Base-by-base conservation (phyloP, 73 alveolate genomes). In the Durusdinium trenchii region DNA sequence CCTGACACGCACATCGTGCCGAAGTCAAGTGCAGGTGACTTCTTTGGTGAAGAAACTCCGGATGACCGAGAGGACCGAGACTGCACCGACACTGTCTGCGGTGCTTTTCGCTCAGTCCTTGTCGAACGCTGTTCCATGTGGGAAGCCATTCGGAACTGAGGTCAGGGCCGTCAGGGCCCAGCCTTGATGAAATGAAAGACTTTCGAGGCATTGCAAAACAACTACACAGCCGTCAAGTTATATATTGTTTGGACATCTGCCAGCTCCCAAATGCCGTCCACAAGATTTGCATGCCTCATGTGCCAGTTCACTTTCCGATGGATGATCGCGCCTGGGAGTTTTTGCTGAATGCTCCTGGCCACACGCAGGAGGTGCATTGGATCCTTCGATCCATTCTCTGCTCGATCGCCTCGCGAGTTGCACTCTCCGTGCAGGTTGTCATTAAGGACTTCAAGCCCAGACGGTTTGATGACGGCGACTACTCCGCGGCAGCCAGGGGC, bases 271-370 rank as follows among this genome's bases (percentile, higher is more conserved):
- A n/a, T n/a, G n/a, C n/a, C n/a, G n/a, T n/a, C n/a, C n/a, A n/a
- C n/a, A n/a, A n/a, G n/a, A n/a, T n/a, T n/a, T n/a, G n/a, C n/a
- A n/a, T n/a, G n/a, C n/a, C n/a, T n/a, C n/a, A n/a, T n/a, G n/a
- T n/a, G n/a, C 42, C 73, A 90, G 97, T 35, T 18, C 97, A 75
- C 73, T 90, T 90, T 51, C 97, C 97, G 42, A 90, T 90, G 97
- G 97, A 90, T 45, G 89, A 90, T 32, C 86, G 97, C 20, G 97
- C 97, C 52, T 90, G 97, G 97, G 97, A 90, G 54, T 47, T 51
- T 76, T 57, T 90, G 52, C 51, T 52, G 50, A n/a, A 26, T 35
- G 76, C 94, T 18, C 52, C 94, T 38, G 94, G 94, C 50, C 76
- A 84, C 28, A 62, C 51, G 38, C 94, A 84, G n/a, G 94, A 84